Evolutionary conservation across 495 filamentous ascomycete species (phyloP), one percentile per base, ranked within the genome.

Genomic region (Aspergillus haitiensis): DNA sequence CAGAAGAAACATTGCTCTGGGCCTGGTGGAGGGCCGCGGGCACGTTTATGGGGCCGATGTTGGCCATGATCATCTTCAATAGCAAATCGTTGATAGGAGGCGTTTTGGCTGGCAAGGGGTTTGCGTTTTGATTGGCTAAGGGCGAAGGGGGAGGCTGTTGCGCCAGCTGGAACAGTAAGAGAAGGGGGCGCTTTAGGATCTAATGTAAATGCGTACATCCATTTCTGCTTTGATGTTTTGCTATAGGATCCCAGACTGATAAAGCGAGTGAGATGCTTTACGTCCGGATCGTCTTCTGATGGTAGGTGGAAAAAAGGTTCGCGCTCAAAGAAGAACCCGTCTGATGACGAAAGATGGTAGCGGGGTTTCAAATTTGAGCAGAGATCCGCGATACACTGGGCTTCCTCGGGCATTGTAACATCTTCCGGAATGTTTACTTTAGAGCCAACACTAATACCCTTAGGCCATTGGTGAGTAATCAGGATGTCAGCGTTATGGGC

Each of bases 1-100:
- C 94, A 98, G 80, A 98, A 97, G 80, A 93, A 98, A 70, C 94
- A 98, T 61, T 85, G 80, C 21, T 87, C 85, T 0, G 91, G 91
- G 4, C 84, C 84, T 5, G 89, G 86, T 1, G 88, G 89, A 8
- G 82, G 78, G 10, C 72, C 78, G 8, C 84, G 80, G 27, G 72
- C 64, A 40, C 82, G 79, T 58, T 91, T 88, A 34, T 74, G 73
- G n/a, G 78, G 71, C 21, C 77, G 75, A 37, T 74, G 63, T 40
- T 69, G 61, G 44, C 70, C 60, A 42, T 77, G 67, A 50, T 75
- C 62, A 46, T 77, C 70, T 48, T 73, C 64, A 53, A 70, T 67
- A 31, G 82, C 77, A 69, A 89, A 92, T 39, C 88, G 84, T 13
- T 75, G 80, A 65, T 81, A 89, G 35, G 78, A 78, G n/a, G 84